Evolutionary conservation across 2,329 filamentous ascomycete genomes (phyloP).

Genomic region (Pseudogymnoascus sp.): DNA sequence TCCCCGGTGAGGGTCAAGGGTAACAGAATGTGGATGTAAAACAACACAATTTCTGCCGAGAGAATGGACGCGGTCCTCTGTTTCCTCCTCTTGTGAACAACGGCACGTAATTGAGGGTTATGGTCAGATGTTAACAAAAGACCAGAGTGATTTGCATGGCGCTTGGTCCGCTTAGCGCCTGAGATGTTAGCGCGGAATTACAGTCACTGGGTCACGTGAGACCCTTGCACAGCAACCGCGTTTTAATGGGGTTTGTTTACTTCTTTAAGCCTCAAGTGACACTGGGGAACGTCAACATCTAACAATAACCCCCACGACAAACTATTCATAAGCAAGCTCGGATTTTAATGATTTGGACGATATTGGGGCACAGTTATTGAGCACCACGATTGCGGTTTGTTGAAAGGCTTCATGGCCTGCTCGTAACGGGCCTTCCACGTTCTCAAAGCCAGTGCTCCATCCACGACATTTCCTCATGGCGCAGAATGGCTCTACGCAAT

Average conservation of each 20-base stretch:
- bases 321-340: neutral
- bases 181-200: neutral
- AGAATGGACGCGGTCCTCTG: neutral
- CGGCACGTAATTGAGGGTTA: neutral
- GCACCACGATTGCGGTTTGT: neutral
- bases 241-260: constrained; percentile 13
- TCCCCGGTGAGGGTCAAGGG: neutral
- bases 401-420: constrained; percentile 3
- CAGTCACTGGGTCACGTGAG: neutral
- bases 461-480: constrained; percentile 19
- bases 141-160: neutral
- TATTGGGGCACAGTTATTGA: neutral
- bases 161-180: constrained; percentile 2
- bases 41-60: neutral
- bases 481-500: constrained; percentile 52
- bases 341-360: neutral
- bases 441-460: neutral
- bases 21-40: neutral
- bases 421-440: neutral
- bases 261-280: constrained; percentile 3
- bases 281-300: neutral
- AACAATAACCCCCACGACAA: constrained; percentile 3
- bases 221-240: constrained; percentile 4
- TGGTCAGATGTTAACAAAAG: neutral
- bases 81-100: neutral